These are phyloP conservation scores for Flaveria robusta DNA, from an alignment of 129 eudicot species.

Conservation along the genomic window DNA sequence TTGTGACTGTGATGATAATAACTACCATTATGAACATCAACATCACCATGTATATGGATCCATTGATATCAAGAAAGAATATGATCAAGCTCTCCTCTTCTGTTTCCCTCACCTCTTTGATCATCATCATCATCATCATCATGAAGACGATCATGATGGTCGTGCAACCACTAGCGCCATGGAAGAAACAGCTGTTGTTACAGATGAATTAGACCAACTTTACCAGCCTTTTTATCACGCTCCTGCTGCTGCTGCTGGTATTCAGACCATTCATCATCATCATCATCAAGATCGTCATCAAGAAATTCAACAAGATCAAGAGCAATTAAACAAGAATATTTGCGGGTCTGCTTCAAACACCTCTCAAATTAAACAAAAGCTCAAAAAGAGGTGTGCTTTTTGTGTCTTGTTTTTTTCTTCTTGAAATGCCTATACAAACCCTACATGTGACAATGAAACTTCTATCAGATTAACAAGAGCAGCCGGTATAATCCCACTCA, in stretches of 20 bases:
- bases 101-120: slow-evolving; percentile 39
- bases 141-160: slow-evolving; percentile 8
- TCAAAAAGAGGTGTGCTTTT: slow-evolving; percentile 53
- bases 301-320: slow-evolving; percentile 23
- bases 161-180: not conserved
- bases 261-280: slow-evolving; percentile 21
- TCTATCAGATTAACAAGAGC: not conserved
- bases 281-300: slow-evolving; percentile 22
- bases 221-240: slow-evolving; percentile 59
- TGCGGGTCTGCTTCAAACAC: slow-evolving; percentile 36
- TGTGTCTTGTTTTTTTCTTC: not conserved
- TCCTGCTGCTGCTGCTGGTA: not conserved
- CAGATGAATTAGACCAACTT: slow-evolving; percentile 55
- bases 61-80: slow-evolving; percentile 37
- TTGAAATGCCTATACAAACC: not conserved
- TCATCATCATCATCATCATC: not conserved
- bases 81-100: slow-evolving; percentile 43
- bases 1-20: not conserved
- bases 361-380: slow-evolving; percentile 44
- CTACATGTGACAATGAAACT: slow-evolving; percentile 11
- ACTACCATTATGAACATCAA: not conserved
- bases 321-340: slow-evolving; percentile 25
- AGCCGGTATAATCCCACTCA: no score
- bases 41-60: slow-evolving; percentile 23
- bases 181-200: slow-evolving; percentile 22